Base-by-base conservation (phyloP, 306 rosid species). In the Quercus agrifolia region DNA sequence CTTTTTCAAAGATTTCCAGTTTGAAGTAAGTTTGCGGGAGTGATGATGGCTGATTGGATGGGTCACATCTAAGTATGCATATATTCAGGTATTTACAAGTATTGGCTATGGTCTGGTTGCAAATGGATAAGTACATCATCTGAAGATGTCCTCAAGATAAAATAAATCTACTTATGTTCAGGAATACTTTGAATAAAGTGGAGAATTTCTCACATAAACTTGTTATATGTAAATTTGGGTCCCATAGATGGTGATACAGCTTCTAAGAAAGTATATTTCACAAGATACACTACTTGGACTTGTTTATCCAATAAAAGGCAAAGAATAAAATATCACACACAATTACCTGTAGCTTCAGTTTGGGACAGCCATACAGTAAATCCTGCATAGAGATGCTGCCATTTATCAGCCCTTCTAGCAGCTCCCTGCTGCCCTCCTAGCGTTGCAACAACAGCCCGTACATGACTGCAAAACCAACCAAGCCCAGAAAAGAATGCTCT, bases 371-470 rank as follows among this genome's bases (percentile, higher is more conserved):
- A 95, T 77, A 93, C 81, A 23, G 94, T 93, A 85, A 93, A 95
- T 71, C 99, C 98, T 2, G 97, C 92, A 82, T 87, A 81, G 55
- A 95, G 97, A 89, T 95, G 96, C 79, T 19, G 83, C 97, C 99
- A 95, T 66, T 87, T 87, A 83, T 87, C 88, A 72, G 87, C 79
- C 61, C 86, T 91, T 82, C 84, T 55, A 68, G 97, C 89, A 74
- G 88, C 91, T 77, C 98, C 94, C 0, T 83, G 89, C 83, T 76
- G 82, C 77, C 92, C 92, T 77, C 97, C 98, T 88, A 95, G 56
- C 54, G 98, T 95, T 73, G 93, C 88, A 78, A 91, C 80, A 62
- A 87, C 89, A 25, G 97, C 82, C 79, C 98, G 90, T 75, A 87
- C 96, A 84, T 93, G 96, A 83, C 96, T 93, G 83, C 78, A 74